phyloP scores from a whole-genome alignment of 306 rosid genomes.

The Castanopsis chinensis region DNA sequence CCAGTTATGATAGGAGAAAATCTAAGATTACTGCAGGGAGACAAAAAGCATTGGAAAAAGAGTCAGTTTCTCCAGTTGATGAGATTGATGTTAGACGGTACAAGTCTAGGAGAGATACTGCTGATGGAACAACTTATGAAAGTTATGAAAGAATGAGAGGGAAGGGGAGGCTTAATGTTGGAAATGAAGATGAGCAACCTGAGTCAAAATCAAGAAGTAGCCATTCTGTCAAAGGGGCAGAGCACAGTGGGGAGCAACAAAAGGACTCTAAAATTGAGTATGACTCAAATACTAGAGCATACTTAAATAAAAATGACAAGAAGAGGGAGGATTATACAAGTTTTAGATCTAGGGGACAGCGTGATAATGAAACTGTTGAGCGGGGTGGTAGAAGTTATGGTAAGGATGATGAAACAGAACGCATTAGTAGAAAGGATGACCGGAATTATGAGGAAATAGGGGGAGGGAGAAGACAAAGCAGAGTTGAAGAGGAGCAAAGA shows the following conservation, averaged over 20 bases:
- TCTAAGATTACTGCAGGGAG: constrained; percentile 13
- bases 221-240: constrained; percentile 17
- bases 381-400: constrained; percentile 31
- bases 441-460: constrained; percentile 23
- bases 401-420: constrained; percentile 35
- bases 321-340: constrained; percentile 24
- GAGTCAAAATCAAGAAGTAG: constrained; percentile 8
- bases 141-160: constrained; percentile 20
- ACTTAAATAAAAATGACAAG: constrained; percentile 7
- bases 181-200: constrained; percentile 25
- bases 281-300: constrained; percentile 25
- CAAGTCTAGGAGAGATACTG: constrained; percentile 13
- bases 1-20: constrained; percentile 12
- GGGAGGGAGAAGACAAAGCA: constrained; percentile 26
- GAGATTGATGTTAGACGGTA: constrained; percentile 7
- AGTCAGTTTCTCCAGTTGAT: constrained; percentile 29
- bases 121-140: constrained; percentile 16
- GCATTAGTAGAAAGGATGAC: constrained; percentile 15
- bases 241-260: constrained; percentile 21
- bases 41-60: constrained; percentile 22
- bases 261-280: constrained; percentile 25
- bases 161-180: constrained; percentile 37
- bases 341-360: constrained; percentile 21
- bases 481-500: constrained; percentile 25
- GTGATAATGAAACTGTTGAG: constrained; percentile 29